Conservation (phyloP, 1,284 basidiomycete genomes). For the Cryptococcus jaspeensis region DNA sequence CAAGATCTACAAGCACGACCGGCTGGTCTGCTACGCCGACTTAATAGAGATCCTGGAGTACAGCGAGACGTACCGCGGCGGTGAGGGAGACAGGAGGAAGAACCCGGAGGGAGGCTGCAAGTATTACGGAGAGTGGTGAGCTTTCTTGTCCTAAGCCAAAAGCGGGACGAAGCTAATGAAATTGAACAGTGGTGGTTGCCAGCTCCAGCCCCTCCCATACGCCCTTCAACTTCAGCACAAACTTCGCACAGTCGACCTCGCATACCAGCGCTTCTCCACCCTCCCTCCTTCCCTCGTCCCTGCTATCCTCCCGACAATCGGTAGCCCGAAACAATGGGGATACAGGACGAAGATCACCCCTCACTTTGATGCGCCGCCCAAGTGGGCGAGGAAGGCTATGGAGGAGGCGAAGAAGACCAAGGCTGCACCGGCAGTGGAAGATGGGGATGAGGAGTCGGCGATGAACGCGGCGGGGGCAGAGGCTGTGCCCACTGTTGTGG, state of each 20-base stretch:
- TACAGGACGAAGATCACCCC: conserved; percentile 98
- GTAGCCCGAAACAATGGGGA: conserved; percentile 81
- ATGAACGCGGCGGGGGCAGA: conserved; percentile 37
- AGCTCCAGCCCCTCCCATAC: conserved; percentile 78
- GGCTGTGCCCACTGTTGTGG: too few species aligned
- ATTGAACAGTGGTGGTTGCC: conserved; percentile 45
- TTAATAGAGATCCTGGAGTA: conserved; percentile 68
- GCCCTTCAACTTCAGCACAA: conserved; percentile 83
- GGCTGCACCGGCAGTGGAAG: neutral
- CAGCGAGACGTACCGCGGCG: conserved; percentile 65
- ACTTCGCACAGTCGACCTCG: conserved; percentile 78
- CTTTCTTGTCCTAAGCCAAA: conserved; percentile 2
- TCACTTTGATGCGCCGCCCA: conserved; percentile 83
- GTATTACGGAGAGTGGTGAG: conserved; percentile 76
- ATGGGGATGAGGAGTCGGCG: conserved; percentile 25
- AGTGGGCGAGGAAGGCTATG: conserved; percentile 31
- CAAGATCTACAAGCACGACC: conserved; percentile 62
- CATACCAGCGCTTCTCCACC: conserved; percentile 78
- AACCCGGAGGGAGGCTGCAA: conserved; percentile 60
- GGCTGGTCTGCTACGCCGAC: conserved; percentile 73
- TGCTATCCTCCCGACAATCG: conserved; percentile 69
- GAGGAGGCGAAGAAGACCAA: conserved; percentile 28
- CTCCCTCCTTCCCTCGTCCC: conserved; percentile 59
- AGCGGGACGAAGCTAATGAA: neutral
- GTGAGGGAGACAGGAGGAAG: conserved; percentile 50